Conservation (phyloP, 2,329 filamentous ascomycete species). For the Aspergillus proliferans region DNA sequence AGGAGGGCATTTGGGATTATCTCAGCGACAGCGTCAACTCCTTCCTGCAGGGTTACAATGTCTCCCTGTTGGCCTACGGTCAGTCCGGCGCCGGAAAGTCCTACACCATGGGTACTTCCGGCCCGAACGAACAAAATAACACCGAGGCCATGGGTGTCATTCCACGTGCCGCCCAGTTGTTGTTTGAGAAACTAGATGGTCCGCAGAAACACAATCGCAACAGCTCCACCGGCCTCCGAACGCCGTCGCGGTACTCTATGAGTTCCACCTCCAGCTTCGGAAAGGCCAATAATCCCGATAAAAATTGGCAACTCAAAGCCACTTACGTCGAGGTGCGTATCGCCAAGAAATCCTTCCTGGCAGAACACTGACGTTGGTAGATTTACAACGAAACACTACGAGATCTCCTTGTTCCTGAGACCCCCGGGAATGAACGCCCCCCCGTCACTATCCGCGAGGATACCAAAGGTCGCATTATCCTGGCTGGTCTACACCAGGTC, state of each 20-base stretch:
- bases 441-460: slow-evolving; percentile 92
- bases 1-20: slow-evolving; percentile 93
- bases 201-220: slow-evolving; percentile 49
- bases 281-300: slow-evolving; percentile 50
- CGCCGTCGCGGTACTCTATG: slow-evolving; percentile 71
- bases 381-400: slow-evolving; percentile 97
- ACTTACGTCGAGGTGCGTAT: slow-evolving; percentile 68
- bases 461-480: slow-evolving; percentile 83
- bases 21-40: slow-evolving; percentile 81
- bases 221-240: slow-evolving; percentile 70
- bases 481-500: slow-evolving; percentile 83
- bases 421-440: slow-evolving; percentile 62
- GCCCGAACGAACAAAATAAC: slow-evolving; percentile 69
- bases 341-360: background rate
- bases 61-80: slow-evolving; percentile 91
- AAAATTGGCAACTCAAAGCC: slow-evolving; percentile 84
- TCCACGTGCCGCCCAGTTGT: slow-evolving; percentile 73
- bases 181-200: slow-evolving; percentile 82
- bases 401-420: slow-evolving; percentile 78
- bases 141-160: slow-evolving; percentile 85
- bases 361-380: slow-evolving; percentile 36
- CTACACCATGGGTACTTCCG: slow-evolving; percentile 97
- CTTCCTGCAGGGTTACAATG: slow-evolving; percentile 96
- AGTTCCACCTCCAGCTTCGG: slow-evolving; percentile 44
- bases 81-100: slow-evolving; percentile 98